These are phyloP conservation scores for Betula pendula DNA, from an alignment of 306 rosid genomes.

Conservation along the genomic window DNA sequence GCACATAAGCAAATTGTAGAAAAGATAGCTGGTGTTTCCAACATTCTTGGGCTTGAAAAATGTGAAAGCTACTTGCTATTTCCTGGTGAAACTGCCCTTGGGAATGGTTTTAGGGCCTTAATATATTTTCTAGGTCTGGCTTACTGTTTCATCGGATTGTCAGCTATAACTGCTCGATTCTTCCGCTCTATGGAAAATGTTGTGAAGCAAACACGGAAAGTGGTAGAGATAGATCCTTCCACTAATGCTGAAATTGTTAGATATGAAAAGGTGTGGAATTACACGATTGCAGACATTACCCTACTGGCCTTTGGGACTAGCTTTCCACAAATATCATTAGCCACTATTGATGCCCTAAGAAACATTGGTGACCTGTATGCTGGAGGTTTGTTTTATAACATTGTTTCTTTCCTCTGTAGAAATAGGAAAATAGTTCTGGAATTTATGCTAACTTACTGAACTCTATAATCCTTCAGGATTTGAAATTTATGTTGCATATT, in stretches of 20 bases:
- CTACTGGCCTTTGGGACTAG: constrained; percentile 96
- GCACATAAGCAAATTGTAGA: constrained; percentile 29
- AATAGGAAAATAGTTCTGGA: constrained; percentile 19
- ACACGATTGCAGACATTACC: constrained; percentile 88
- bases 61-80: constrained; percentile 74
- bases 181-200: constrained; percentile 89
- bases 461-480: background rate
- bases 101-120: constrained; percentile 46
- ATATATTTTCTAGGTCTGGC: constrained; percentile 75
- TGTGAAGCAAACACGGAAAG: constrained; percentile 73
- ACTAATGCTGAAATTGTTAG: constrained; percentile 46
- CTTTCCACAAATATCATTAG: constrained; percentile 96
- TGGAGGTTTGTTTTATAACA: constrained; percentile 70
- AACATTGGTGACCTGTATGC: constrained; percentile 78
- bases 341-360: constrained; percentile 86
- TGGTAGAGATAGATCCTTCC: constrained; percentile 62
- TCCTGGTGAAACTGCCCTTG: constrained; percentile 60
- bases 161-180: constrained; percentile 83
- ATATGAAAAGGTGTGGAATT: constrained; percentile 89
- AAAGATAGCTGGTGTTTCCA: constrained; percentile 38
- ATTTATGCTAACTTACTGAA: constrained; percentile 13
- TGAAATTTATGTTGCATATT: constrained; percentile 22
- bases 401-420: constrained; percentile 16
- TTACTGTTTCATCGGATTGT: constrained; percentile 83
- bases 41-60: constrained; percentile 34